phyloP scores from a whole-genome alignment of 805 yeast species.

The Saturnispora kantuleensis region DNA sequence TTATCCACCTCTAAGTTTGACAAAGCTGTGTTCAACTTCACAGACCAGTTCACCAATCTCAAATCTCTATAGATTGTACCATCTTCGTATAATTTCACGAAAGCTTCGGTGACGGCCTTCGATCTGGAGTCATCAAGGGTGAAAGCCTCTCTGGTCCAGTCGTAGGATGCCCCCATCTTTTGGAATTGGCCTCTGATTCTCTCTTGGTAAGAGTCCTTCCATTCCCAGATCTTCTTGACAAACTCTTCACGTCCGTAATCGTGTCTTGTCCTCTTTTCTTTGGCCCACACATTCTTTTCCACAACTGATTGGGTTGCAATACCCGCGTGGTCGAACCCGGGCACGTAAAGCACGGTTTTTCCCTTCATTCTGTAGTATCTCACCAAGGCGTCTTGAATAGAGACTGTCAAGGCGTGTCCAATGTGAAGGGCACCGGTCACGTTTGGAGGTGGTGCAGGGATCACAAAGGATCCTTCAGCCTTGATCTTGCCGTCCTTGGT shows the following conservation, averaged over 20 bases:
- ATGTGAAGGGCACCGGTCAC: constrained; percentile 98
- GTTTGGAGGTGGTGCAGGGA: constrained; percentile 99
- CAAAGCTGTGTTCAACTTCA: constrained; percentile 85
- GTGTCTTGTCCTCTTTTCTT: constrained; percentile 82
- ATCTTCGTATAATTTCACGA: constrained; percentile 84
- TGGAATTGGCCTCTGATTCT: constrained; percentile 78
- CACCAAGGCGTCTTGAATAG: constrained; percentile 88
- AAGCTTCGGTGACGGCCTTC: constrained; percentile 81
- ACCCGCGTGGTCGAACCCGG: constrained; percentile 99
- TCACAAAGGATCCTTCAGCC: constrained; percentile 77
- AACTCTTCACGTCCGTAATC: constrained; percentile 92
- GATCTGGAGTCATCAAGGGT: constrained; percentile 74
- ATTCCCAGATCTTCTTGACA: constrained; percentile 86
- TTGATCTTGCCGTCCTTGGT: constrained; percentile 62
- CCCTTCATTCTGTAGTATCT: constrained; percentile 97
- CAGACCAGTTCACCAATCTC: constrained; percentile 94
- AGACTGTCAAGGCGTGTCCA: constrained; percentile 93
- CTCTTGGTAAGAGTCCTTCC: constrained; percentile 90
- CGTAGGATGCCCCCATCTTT: constrained; percentile 92
- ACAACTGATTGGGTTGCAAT: constrained; percentile 98
- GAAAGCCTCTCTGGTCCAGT: constrained; percentile 92
- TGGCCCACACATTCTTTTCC: constrained; percentile 89
- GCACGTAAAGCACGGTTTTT: constrained; percentile 81
- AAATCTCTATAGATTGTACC: constrained; percentile 92
- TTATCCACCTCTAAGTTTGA: constrained; percentile 95